Base-by-base conservation (phyloP, 768 basidiomycete species). In the Hirschioporus abietinus region DNA sequence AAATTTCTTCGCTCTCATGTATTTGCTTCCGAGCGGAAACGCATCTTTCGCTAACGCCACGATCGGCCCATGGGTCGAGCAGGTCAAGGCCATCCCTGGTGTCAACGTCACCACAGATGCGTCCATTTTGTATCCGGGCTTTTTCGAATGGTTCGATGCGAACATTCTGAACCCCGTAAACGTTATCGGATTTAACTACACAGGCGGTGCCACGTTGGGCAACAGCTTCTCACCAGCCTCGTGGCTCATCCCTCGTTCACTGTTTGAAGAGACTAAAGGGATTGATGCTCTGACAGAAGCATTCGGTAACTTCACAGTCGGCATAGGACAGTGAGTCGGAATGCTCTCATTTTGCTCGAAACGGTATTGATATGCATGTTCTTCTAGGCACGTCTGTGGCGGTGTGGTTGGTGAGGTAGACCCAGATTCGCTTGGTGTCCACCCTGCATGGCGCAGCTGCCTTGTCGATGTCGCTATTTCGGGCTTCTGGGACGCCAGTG, bases 391-490 rank as follows among this genome's bases (percentile, higher is more conserved):
- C 25, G 71, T 84, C 8, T 78, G 74, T 8, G 84, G 84, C 1
- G 84, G 85, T 3, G 78, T 74, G 15, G 84, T 83, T 12, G 74
- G 76, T 3, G 70, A 72, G 24, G 70, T 73, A 35, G 72, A 78
- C 24, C 77, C 82, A 0, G 73, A 77, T 58, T 76, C 80, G 1
- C 74, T 74, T 10, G 83, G 80, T 18, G 68, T 84, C 23, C 78
- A 84, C 70, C 84, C 83, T 17, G 80, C 79, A 0, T 86, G 84
- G 82, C 76, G 84, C 20, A 52, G 42, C 42, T 52, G 42, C 42
- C 42, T 52, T 20, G 42, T 52, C 20, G 42, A 52, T 52, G 42
- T 52, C 20, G 42, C 42, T 52, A 52, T 52, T 52, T 52, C 42
- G 3, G 42, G 42, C 12, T 52, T 52, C 42, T 52, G 42, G 42